These are phyloP conservation scores for Capsicum baccatum DNA, from an alignment of 257 asterid genomes.

Conservation along the genomic window DNA sequence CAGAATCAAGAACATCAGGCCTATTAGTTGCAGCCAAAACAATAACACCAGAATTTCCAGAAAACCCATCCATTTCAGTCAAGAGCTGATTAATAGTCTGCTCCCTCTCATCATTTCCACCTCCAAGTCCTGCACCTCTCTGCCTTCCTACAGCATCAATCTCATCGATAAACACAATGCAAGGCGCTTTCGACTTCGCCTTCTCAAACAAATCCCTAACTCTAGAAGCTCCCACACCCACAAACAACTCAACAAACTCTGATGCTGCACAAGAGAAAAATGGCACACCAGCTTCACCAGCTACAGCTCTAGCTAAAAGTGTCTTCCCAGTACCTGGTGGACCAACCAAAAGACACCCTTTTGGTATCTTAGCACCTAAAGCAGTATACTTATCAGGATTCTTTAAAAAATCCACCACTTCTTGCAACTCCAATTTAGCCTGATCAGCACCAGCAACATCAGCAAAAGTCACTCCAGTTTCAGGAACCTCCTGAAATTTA, in stretches of 20 bases:
- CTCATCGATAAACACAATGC: slow-evolving; percentile 97
- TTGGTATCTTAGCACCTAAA: slow-evolving; percentile 91
- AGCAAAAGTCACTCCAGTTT: slow-evolving; percentile 87
- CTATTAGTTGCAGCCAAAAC: slow-evolving; percentile 95
- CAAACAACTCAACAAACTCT: slow-evolving; percentile 92
- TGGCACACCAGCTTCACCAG: slow-evolving; percentile 98
- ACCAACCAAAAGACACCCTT: slow-evolving; percentile 93
- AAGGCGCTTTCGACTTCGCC: slow-evolving; percentile 93
- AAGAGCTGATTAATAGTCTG: slow-evolving; percentile 96
- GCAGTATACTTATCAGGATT: slow-evolving; percentile 99
- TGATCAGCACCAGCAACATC: slow-evolving; percentile 99
- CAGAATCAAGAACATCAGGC: slow-evolving; percentile 98
- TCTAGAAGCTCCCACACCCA: slow-evolving; percentile 98
- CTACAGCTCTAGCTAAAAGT: slow-evolving; percentile 93
- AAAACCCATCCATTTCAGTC: slow-evolving; percentile 98
- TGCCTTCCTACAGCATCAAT: slow-evolving; percentile 98
- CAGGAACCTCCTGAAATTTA: slow-evolving; percentile 97
- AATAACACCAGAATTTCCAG: slow-evolving; percentile 91
- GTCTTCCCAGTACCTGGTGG: slow-evolving; percentile 99
- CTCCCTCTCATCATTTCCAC: slow-evolving; percentile 98
- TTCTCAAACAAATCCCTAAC: slow-evolving; percentile 98
- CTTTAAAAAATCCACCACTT: slow-evolving; percentile 94
- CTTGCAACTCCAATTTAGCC: slow-evolving; percentile 94
- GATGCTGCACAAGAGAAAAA: slow-evolving; percentile 99
- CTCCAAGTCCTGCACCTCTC: slow-evolving; percentile 95